Conservation (phyloP, 805 yeast species). For the Blastobotrys mokoenaii region DNA sequence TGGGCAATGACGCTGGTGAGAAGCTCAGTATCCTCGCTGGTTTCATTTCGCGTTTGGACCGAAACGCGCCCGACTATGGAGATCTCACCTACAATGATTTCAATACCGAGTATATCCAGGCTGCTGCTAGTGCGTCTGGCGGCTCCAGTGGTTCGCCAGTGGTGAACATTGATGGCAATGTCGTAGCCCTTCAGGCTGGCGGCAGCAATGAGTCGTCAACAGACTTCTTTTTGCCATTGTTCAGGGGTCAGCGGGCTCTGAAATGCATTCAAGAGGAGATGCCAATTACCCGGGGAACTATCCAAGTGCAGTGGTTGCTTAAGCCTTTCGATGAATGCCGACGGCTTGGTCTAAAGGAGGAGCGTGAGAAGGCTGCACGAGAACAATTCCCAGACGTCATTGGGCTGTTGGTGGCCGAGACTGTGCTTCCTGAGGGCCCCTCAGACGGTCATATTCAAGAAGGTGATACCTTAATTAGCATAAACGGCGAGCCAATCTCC, state of each 20-base stretch:
- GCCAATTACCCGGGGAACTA: slow-evolving; percentile 79
- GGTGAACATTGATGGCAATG: slow-evolving; percentile 79
- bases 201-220: slow-evolving; percentile 88
- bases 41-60: slow-evolving; percentile 70
- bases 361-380: slow-evolving; percentile 65
- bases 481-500: slow-evolving; percentile 55
- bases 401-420: slow-evolving; percentile 76
- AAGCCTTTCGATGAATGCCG: slow-evolving; percentile 88
- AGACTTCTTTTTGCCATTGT: slow-evolving; percentile 82
- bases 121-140: slow-evolving; percentile 93
- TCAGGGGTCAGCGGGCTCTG: slow-evolving; percentile 75
- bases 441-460: slow-evolving; percentile 65
- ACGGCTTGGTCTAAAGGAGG: slow-evolving; percentile 71
- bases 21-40: slow-evolving; percentile 84
- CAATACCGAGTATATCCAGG: slow-evolving; percentile 90
- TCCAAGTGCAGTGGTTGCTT: slow-evolving; percentile 82
- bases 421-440: slow-evolving; percentile 79
- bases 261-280: slow-evolving; percentile 51
- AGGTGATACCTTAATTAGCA: slow-evolving; percentile 75
- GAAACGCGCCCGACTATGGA: slow-evolving; percentile 94
- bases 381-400: slow-evolving; percentile 60
- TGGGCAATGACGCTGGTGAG: slow-evolving; percentile 96
- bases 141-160: slow-evolving; percentile 96
- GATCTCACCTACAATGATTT: slow-evolving; percentile 82
- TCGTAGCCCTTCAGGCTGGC: slow-evolving; percentile 91